Base-by-base conservation (phyloP, 192 early-diverging fungal species). In the Rhizophlyctis rosea region DNA sequence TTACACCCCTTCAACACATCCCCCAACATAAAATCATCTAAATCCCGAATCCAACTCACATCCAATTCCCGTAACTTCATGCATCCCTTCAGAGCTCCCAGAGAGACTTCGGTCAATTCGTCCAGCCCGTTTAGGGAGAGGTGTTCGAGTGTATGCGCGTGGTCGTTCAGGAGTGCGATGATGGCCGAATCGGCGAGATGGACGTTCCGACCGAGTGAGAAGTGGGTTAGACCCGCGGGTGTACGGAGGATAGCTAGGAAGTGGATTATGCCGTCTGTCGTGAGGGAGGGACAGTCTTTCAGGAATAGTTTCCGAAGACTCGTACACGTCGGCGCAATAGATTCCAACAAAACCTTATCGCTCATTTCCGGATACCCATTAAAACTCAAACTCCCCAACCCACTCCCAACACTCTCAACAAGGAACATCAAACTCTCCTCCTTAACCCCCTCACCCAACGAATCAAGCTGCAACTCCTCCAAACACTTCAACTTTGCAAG, bases 51-150 rank as follows among this genome's bases (percentile, higher is more conserved):
- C 84, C 87, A 95, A 32, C 86, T 85, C 48, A 86, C 65, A 66
- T 93, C 88, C 34, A 95, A 61, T 1, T 74, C 77, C 23, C 52
- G 57, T 49, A 93, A 65, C 0, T 65, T 39, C 7, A 76, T 71
- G 31, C 35, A 32, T 47, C 51, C 54, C 4, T 27, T 50, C 14
- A 88, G 58, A 0, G 73, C 67, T 34, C 80, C 57, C 47, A 95
- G 59, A 0, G 82, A 77, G 18, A 73, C 36, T 23, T 59, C 62
- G 1, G 87, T 85, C 48, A 95, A 58, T 31, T 84, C 76, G 29
- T 91, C 87, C 59, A 90, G 70, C 11, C 88, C 87, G 54, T 92
- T 90, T 50, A 95, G 71, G 27, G 72, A 76, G 23, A 95, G 59
- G 1, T 67, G 48, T 16, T 62, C 65, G 23, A 95, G 66, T 11